Base-by-base conservation (phyloP, 306 rosid genomes). In the Citrullus colocynthis region DNA sequence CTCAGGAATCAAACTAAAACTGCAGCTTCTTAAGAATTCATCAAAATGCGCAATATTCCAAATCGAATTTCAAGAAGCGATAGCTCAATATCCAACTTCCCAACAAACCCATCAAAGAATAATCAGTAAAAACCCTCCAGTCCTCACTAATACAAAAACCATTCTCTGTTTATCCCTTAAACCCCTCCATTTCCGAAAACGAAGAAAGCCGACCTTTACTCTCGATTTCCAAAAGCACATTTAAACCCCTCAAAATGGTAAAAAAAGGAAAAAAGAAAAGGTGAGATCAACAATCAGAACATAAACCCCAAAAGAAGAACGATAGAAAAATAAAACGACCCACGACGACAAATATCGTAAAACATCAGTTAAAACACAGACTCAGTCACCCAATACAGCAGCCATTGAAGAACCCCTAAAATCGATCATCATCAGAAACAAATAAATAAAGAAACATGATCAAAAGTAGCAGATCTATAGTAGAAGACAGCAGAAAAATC, bases 41-140 rank as follows among this genome's bases (percentile, higher is more conserved):
- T 54, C 60, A 72, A 49, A 28, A 24, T 7, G 7, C 7, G 44
- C 42, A 72, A 49, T 17, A 32, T 74, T 51, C 77, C 49, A 51
- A 32, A 74, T 52, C 8, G 17, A 74, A 74, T 74, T 62, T 74
- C 62, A 74, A 74, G 77, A 74, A 74, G 30, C 6, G 48, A 51
- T 74, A 5, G 77, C 41, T 74, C 77, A 74, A 52, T 39, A 74
- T 52, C 48, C 62, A 74, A 52, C 44, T 48, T 7, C 14, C 37
- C 1, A 72, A 72, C 42, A 49, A 30, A 71, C 42, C 24, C 41
- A 48, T 8, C 61, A 52, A 30, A 8, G 24, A 30, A 74, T 49
- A 74, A 49, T 14, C 44, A 17, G 30, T 32, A 52, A 51, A 9
- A 74, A 1, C 30, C 9, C 4, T 10, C 45, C 15, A 71, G 41